These are phyloP conservation scores for Quercus aquifolioides DNA, from an alignment of 306 rosid species.

Conservation along the genomic window DNA sequence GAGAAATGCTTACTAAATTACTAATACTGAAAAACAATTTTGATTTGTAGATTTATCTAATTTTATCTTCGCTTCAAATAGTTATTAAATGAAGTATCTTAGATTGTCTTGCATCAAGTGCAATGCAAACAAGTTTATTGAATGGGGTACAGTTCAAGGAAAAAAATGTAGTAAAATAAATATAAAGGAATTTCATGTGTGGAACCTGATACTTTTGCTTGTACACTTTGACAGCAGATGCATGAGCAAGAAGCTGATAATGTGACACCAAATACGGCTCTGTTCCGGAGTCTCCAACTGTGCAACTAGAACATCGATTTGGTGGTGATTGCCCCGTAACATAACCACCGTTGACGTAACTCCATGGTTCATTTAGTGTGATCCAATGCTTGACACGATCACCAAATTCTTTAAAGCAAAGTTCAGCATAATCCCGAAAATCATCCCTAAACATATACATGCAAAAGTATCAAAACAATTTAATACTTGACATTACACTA, in stretches of 20 bases:
- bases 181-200: too few relatives aligned
- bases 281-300: conserved; percentile 32
- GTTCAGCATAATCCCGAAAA: conserved; percentile 26
- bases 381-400: conserved; percentile 43
- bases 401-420: conserved; percentile 40
- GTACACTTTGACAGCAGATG: conserved; percentile 34
- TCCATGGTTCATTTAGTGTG: conserved; percentile 41
- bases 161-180: not conserved
- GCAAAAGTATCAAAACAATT: too few relatives aligned
- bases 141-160: too few relatives aligned
- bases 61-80: too few relatives aligned
- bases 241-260: conserved; percentile 50
- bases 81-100: too few relatives aligned
- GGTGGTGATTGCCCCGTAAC: conserved; percentile 28
- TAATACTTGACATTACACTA: too few relatives aligned
- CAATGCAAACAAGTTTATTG: too few relatives aligned
- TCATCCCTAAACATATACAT: conserved; percentile 9
- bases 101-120: too few relatives aligned
- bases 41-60: too few relatives aligned
- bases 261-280: conserved; percentile 51
- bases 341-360: conserved; percentile 25
- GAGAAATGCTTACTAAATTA: too few relatives aligned
- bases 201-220: conserved; percentile 45
- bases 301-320: conserved; percentile 39
- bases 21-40: too few relatives aligned